phyloP scores from a whole-genome alignment of 75 land plant genomes.

The Picea sitchensis region DNA sequence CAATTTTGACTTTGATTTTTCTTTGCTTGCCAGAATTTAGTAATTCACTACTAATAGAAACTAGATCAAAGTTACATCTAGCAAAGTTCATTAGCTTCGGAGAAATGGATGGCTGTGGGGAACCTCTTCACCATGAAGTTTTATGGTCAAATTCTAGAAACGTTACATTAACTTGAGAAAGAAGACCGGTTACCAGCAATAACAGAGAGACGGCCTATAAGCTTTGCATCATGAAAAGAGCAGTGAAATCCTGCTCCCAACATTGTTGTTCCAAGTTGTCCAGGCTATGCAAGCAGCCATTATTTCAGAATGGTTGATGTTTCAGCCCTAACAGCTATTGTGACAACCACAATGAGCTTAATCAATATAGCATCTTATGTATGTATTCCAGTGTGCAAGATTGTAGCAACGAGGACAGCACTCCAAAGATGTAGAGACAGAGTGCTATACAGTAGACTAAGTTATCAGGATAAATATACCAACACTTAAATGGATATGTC shows the following conservation, averaged over 20 bases:
- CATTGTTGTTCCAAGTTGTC: not conserved
- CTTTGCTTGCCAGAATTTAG: not conserved
- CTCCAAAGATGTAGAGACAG: no score
- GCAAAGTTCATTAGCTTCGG: not conserved
- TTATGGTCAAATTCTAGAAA: not conserved
- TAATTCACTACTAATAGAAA: not conserved
- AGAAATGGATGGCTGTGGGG: not conserved
- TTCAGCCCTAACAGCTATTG: no score
- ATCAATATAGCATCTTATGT: no score
- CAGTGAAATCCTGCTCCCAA: no score
- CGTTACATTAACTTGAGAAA: not conserved
- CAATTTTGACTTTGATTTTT: not conserved
- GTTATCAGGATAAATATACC: no score
- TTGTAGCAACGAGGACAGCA: no score
- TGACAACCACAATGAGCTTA: no score
- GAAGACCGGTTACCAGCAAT: not conserved
- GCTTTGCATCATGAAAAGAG: no score
- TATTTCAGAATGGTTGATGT: not conserved
- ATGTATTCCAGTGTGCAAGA: no score
- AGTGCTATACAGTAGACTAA: no score
- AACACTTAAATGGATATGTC: no score
- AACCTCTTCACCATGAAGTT: not conserved
- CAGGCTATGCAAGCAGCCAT: not conserved
- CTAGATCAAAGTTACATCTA: not conserved
- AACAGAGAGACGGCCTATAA: not conserved